phyloP scores from a whole-genome alignment of 768 basidiomycete genomes.

The Amanita rubescens region DNA sequence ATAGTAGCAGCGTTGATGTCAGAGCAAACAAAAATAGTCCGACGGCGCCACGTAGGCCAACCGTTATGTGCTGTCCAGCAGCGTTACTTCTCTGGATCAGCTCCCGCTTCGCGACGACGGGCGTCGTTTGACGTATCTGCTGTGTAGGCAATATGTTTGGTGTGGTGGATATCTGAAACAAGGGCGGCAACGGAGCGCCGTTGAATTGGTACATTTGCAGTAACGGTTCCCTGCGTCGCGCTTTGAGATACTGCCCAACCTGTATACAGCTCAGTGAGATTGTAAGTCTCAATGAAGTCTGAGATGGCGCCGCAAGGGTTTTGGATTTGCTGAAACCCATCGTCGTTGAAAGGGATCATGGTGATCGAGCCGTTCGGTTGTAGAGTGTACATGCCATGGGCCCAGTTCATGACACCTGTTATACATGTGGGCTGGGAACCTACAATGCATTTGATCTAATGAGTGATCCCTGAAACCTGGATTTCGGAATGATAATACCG shows the following conservation, averaged over 20 bases:
- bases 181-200: constrained; percentile 66
- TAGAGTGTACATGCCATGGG: constrained; percentile 72
- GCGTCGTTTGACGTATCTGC: constrained; percentile 47
- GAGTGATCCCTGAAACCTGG: background rate
- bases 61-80: constrained; percentile 16
- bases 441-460: constrained; percentile 20
- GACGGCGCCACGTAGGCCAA: constrained; percentile 20
- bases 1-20: constrained; percentile 23
- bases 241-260: constrained; percentile 74
- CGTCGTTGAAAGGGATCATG: constrained; percentile 57
- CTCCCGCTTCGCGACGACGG: constrained; percentile 17
- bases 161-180: constrained; percentile 55
- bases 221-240: constrained; percentile 47
- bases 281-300: constrained; percentile 82
- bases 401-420: constrained; percentile 82
- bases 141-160: constrained; percentile 86
- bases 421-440: constrained; percentile 85
- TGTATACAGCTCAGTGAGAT: constrained; percentile 58
- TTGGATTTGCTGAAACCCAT: constrained; percentile 94
- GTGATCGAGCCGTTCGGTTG: constrained; percentile 75
- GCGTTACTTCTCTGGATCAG: constrained; percentile 17
- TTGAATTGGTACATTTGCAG: constrained; percentile 77
- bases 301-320: constrained; percentile 86
- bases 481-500: constrained; percentile 35
- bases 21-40: constrained; percentile 23